A percentile compares a stretch with the other conserved stretches of the same genome.
phyloP scores from a whole-genome alignment of 176 grass and related monocot species.

The Neostapfia colusana region DNA sequence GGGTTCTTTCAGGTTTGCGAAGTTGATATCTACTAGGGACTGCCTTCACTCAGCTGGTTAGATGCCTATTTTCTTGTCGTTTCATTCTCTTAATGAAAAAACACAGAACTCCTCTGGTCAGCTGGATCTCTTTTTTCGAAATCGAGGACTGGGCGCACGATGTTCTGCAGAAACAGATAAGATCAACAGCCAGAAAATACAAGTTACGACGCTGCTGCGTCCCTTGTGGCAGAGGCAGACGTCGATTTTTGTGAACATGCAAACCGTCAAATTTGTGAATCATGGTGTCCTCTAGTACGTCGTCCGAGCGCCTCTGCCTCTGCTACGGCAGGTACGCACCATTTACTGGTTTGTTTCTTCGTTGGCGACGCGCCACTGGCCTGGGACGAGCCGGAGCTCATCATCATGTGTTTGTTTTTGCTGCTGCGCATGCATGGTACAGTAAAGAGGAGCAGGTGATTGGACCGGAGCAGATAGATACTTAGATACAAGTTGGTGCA shows the following conservation, averaged over 20 bases:
- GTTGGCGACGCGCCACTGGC: neutral
- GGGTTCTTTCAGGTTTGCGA: too few relatives aligned
- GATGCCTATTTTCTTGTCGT: too few relatives aligned
- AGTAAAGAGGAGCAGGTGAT: neutral
- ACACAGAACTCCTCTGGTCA: too few relatives aligned
- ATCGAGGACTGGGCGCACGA: neutral
- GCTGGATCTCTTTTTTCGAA: too few relatives aligned
- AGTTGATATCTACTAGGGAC: too few relatives aligned
- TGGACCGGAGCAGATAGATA: neutral
- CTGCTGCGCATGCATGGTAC: conserved; percentile 7
- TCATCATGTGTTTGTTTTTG: conserved; percentile 21
- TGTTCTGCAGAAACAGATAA: neutral
- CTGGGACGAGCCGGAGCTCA: neutral
- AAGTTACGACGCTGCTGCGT: neutral
- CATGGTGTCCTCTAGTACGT: too few relatives aligned
- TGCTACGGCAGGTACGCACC: neutral
- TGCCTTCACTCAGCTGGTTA: too few relatives aligned
- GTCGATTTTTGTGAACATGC: too few relatives aligned
- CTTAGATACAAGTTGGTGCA: neutral
- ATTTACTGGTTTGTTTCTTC: neutral
- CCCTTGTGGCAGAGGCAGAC: neutral
- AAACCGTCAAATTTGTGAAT: too few relatives aligned
- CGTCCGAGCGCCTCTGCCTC: too few relatives aligned
- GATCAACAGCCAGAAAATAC: neutral
- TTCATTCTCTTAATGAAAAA: too few relatives aligned